These are phyloP conservation scores for Penicillium daleae DNA, from an alignment of 495 filamentous ascomycete species.

Conservation along the genomic window DNA sequence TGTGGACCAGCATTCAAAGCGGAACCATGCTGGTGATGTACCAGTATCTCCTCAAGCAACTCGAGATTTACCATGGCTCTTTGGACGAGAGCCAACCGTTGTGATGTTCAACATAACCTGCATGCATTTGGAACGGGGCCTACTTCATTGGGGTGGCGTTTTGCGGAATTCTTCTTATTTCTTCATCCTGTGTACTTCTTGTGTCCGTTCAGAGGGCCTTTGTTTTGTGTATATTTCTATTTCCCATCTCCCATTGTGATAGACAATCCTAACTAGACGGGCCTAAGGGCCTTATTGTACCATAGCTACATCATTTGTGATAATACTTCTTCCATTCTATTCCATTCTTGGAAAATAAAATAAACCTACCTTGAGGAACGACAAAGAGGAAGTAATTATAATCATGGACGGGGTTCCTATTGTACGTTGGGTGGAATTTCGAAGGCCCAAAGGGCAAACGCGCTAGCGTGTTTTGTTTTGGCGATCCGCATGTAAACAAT, in stretches of 20 bases:
- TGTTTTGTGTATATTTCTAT: slow-evolving; percentile 3
- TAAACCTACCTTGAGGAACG: too few relatives aligned
- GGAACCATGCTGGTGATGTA: slow-evolving; percentile 97
- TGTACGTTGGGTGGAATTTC: neutral
- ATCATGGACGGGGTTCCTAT: too few relatives aligned
- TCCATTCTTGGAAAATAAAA: neutral
- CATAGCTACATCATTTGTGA: slow-evolving; percentile 10
- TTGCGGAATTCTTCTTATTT: slow-evolving; percentile 16
- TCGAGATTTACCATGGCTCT: slow-evolving; percentile 56
- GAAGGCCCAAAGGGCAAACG: slow-evolving; percentile 18
- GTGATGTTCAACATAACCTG: slow-evolving; percentile 15
- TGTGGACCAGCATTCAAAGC: slow-evolving; percentile 98
- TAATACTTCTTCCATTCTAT: neutral
- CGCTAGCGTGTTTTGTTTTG: slow-evolving; percentile 42
- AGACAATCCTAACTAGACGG: slow-evolving; percentile 12
- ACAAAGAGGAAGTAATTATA: neutral
- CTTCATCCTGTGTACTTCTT: slow-evolving; percentile 8
- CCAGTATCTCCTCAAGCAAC: slow-evolving; percentile 78
- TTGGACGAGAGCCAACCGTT: slow-evolving; percentile 35
- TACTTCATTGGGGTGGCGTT: slow-evolving; percentile 39
- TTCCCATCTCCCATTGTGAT: slow-evolving; percentile 13
- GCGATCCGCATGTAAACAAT: slow-evolving; percentile 41
- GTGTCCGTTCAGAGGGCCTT: slow-evolving; percentile 2
- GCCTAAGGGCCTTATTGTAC: slow-evolving; percentile 7
- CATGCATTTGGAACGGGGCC: slow-evolving; percentile 21